A percentile compares a stretch with the other conserved stretches of the same genome.
phyloP scores from a whole-genome alignment of 495 filamentous ascomycete genomes.

The Penicillium odoratum region DNA sequence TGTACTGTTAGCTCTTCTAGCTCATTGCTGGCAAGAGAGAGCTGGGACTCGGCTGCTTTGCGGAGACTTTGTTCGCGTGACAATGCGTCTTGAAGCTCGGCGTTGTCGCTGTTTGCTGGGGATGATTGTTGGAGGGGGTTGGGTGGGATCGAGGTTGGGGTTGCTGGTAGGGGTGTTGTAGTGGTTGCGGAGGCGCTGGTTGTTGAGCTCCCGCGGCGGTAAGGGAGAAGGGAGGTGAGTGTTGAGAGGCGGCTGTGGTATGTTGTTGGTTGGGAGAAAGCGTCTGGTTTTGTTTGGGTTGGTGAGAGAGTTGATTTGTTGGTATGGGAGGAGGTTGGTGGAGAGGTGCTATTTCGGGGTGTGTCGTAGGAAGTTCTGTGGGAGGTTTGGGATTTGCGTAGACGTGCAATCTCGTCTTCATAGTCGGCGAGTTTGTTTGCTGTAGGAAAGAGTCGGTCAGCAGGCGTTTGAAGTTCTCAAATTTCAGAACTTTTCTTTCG shows the following conservation, averaged over 20 bases:
- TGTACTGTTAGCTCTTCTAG: constrained; percentile 85
- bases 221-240: constrained; percentile 66
- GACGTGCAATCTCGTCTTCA: constrained; percentile 79
- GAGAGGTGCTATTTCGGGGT: constrained; percentile 31
- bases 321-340: constrained; percentile 33
- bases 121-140: constrained; percentile 18
- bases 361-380: constrained; percentile 18
- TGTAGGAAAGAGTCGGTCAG: constrained; percentile 27
- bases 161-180: constrained; percentile 28
- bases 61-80: constrained; percentile 70
- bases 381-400: constrained; percentile 49
- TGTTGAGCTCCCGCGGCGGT: constrained; percentile 51
- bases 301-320: constrained; percentile 26
- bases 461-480: background rate
- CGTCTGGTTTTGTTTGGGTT: constrained; percentile 19
- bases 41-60: constrained; percentile 68
- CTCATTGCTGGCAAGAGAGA: constrained; percentile 71
- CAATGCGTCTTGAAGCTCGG: constrained; percentile 69
- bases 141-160: constrained; percentile 21
- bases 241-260: constrained; percentile 48
- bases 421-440: constrained; percentile 87
- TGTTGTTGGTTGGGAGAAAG: constrained; percentile 38
- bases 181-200: constrained; percentile 34
- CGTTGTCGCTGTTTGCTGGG: constrained; percentile 32
- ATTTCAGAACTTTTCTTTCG: too few relatives aligned